Conservation (phyloP, 805 yeast genomes). For the Metschnikowia orientalis region DNA sequence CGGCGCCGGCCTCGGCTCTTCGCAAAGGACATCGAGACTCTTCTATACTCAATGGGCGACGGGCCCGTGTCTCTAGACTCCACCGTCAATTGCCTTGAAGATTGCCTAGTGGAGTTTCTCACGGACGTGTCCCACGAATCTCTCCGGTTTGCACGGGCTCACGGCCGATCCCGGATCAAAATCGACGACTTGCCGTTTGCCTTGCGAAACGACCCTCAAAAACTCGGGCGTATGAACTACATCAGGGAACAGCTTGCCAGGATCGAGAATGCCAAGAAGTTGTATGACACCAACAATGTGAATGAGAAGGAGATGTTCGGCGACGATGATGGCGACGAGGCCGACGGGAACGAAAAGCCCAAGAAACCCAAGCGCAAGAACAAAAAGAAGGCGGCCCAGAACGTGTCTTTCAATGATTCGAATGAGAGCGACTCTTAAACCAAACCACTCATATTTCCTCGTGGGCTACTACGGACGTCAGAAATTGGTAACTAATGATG, state of each 20-base stretch:
- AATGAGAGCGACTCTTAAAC: conserved; percentile 14
- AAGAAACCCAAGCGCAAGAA: conserved; percentile 8
- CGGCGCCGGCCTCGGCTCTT: conserved; percentile 35
- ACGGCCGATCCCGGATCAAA: conserved; percentile 37
- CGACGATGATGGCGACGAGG: conserved; percentile 19
- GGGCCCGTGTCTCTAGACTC: conserved; percentile 37
- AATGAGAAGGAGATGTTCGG: conserved; percentile 15
- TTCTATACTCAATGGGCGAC: conserved; percentile 40
- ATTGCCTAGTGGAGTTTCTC: conserved; percentile 34
- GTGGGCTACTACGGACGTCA: too few relatives aligned
- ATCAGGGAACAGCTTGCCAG: conserved; percentile 35
- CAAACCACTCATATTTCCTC: too few relatives aligned
- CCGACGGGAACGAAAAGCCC: conserved; percentile 14
- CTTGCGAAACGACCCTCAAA: conserved; percentile 38
- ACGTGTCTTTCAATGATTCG: conserved; percentile 14
- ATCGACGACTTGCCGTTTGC: conserved; percentile 41
- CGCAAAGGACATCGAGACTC: conserved; percentile 38
- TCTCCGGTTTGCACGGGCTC: conserved; percentile 31
- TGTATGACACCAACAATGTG: conserved; percentile 32
- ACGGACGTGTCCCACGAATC: conserved; percentile 33
- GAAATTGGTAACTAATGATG: too few relatives aligned
- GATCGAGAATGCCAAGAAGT: conserved; percentile 38
- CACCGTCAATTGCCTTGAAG: conserved; percentile 38
- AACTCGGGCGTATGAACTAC: conserved; percentile 38
- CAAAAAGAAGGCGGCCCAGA: conserved; percentile 8